Base-by-base conservation (phyloP, 805 yeast genomes). In the Lipomyces orientalis region DNA sequence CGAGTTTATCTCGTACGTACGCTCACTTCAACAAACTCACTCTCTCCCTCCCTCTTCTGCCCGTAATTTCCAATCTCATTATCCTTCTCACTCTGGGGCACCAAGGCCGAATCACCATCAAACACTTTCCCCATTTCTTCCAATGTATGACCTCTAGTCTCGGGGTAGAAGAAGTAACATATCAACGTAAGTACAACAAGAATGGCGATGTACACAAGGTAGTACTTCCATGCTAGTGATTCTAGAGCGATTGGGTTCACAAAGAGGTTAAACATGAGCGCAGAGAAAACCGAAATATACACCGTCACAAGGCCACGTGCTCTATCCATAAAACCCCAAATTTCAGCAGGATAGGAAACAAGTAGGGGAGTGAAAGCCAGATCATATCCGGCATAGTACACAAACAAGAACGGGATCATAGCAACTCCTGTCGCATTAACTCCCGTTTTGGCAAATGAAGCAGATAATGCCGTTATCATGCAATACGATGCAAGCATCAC, bases 391-490 rank as follows among this genome's bases (percentile, higher is more conserved):
- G 83, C 73, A 79, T 22, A n/a, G 33, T 43, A 68, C 22, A 68
- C 8, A 49, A 84, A 84, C 62, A 85, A 82, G 84, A 85, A 82
- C 4, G 86, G 85, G 73, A 81, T 77, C 34, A 84, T 85, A 67
- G 84, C 87, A 64, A 78, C 78, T 3, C 76, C n/a, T 65, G 80
- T 80, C 72, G 81, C 74, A 70, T 80, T 82, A 74, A 82, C 82
- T 54, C 79, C 72, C 57, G 79, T 75, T 73, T 82, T 75, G 69
- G 80, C 83, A 73, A 82, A 82, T 54, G 80, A 71, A 2, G 87
- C 86, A 34, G 87, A 83, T 52, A 82, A 74, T 5, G 75, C 70
- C 0, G 87, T 84, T 84, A 85, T 81, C 56, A 82, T 77, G 19
- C 81, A 75, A 71, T 75, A 83, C 54, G 79, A 72, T 7, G 79